Evolutionary conservation across 176 grass and related monocot species (phyloP), one percentile per base, ranked within the genome.

Genomic region (Raddia guianensis): DNA sequence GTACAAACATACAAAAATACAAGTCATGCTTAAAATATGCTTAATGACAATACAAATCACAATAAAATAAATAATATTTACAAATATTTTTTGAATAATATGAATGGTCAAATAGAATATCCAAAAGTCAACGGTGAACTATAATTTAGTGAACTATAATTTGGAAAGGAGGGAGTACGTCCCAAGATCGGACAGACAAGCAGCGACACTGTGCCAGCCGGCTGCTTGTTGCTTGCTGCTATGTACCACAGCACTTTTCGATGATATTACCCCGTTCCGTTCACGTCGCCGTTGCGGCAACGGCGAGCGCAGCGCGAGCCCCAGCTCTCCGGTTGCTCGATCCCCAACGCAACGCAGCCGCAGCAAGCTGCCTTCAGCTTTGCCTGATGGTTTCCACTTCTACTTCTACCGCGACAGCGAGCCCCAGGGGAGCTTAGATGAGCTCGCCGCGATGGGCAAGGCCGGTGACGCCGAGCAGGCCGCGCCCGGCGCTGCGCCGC

Each of bases 391-490:
- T 35, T 51, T 32, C 40, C 42, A 9, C 73, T 27, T 27, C 27
- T 27, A 27, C 27, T 27, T 27, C 27, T 27, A 57, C 73, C 12
- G 33, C 27, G 27, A 27, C 27, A 27, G 35, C 19, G 33, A 57
- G 12, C 43, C 45, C 46, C 68, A 4, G 43, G 45, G 73, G 60
- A 55, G 35, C n/a, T 27, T 27, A 87, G 85, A 91, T 87, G 89
- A 69, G 71, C 64, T 84, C 65, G 40, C 63, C 65, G 47, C 63
- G 70, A 91, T 87, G 89, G 89, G 89, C 57, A 91, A 91, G 80
- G 71, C 65, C 15, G 34, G 85, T 59, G 65, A 80, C 2, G 58
- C 77, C 59, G 89, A 74, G 61, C 83, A 86, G 35, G 80, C 75
- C 6, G 16, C 44, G n/a, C 53, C 60, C 32, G 32, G 19, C 43